Conservation (phyloP, 2,329 filamentous ascomycete species). For the Hymenoscyphus salicellus region DNA sequence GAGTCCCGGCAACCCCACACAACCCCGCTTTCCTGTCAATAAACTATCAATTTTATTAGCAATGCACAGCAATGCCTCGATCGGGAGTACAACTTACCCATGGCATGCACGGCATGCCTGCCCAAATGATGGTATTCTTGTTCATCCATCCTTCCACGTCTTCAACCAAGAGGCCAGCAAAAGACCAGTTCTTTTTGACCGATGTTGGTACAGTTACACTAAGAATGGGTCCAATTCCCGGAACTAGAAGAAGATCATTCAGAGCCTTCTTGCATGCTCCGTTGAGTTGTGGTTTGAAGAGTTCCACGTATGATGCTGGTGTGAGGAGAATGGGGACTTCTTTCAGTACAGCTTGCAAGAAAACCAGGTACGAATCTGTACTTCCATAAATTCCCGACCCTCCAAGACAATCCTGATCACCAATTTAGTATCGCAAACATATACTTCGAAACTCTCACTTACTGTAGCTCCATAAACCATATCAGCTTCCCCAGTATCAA, state of each 20-base stretch:
- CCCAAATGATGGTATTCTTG: conserved; percentile 4
- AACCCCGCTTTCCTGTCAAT: conserved; percentile 2
- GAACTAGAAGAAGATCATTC: conserved; percentile 20
- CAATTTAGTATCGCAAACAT: not conserved
- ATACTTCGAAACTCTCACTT: not conserved
- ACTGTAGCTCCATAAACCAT: not conserved
- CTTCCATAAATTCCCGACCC: conserved; percentile 39
- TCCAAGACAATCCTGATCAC: conserved; percentile 24
- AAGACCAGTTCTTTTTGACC: conserved; percentile 4
- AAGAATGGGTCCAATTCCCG: not conserved
- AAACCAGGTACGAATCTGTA: conserved; percentile 41
- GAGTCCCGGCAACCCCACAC: conserved; percentile 4
- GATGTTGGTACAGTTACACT: not conserved
- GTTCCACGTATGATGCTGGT: conserved; percentile 40
- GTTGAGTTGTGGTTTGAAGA: conserved; percentile 49
- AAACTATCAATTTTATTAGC: not conserved
- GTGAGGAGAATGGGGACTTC: conserved; percentile 50
- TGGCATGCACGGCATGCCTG: conserved; percentile 6
- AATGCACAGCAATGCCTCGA: not conserved
- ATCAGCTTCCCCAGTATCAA: not conserved
- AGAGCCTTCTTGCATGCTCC: conserved; percentile 21
- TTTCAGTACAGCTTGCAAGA: conserved; percentile 46
- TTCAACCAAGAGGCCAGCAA: conserved; percentile 5
- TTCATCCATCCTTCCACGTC: not conserved
- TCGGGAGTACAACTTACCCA: not conserved